These are phyloP conservation scores for Lasiodiplodia sp. DNA, from an alignment of 2,329 filamentous ascomycete species.

Conservation along the genomic window DNA sequence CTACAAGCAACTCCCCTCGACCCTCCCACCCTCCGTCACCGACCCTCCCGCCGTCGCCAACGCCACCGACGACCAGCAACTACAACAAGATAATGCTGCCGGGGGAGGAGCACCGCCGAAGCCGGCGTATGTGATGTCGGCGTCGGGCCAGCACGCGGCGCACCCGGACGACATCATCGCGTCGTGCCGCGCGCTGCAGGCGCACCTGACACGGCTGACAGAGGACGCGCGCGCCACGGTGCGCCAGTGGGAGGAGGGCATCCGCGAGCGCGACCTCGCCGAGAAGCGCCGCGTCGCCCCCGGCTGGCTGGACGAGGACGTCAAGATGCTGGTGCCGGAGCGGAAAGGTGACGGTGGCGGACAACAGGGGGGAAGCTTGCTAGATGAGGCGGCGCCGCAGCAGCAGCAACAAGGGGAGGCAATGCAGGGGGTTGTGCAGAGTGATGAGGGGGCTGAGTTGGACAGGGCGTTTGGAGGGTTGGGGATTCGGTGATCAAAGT, in stretches of 20 bases:
- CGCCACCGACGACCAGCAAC: conserved; percentile 53
- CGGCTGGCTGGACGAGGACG: conserved; percentile 78
- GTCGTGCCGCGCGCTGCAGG: conserved; percentile 79
- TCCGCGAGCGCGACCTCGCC: conserved; percentile 71
- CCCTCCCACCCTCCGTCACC: conserved; percentile 76
- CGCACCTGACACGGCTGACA: conserved; percentile 74
- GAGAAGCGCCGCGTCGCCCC: conserved; percentile 83
- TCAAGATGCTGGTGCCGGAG: conserved; percentile 71
- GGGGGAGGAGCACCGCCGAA: conserved; percentile 8
- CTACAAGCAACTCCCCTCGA: conserved; percentile 88
- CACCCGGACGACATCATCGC: conserved; percentile 86
- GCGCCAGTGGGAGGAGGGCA: conserved; percentile 71
- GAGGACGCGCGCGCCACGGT: conserved; percentile 73
- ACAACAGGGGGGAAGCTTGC: conserved; percentile 1
- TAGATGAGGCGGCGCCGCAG: conserved; percentile 29
- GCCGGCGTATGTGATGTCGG: conserved; percentile 74
- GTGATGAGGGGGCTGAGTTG: conserved; percentile 67
- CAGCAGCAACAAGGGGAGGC: conserved; percentile 40
- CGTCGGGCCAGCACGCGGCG: conserved; percentile 74
- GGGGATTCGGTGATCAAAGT: conserved; percentile 53
- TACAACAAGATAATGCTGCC: not conserved
- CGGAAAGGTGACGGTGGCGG: conserved; percentile 42
- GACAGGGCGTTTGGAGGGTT: conserved; percentile 73
- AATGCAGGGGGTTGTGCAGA: conserved; percentile 32
- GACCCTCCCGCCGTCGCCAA: conserved; percentile 63